Evolutionary conservation across 116 monocot species (phyloP), one percentile per base, ranked within the genome.

Genomic region (Papilionanthe hybrid): DNA sequence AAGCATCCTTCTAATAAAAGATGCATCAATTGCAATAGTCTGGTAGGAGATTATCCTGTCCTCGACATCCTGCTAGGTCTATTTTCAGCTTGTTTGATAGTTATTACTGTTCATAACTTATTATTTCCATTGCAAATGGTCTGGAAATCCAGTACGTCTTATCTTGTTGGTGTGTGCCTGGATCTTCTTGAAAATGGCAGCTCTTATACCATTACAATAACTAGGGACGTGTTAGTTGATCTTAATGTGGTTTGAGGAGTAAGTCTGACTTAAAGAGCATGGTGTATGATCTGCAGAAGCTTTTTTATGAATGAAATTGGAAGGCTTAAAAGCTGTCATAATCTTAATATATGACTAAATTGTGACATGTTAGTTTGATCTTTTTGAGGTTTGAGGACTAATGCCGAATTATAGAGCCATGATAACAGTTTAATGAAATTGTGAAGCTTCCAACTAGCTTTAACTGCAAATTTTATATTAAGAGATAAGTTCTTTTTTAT

Each of bases 11-110:
- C 85, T 6, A 97, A 97, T 50, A 81, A 78, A 82, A 86, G 91
- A 84, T 97, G 97, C 81, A 91, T 94, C 83, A 97, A 97, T 82
- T 97, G 97, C 87, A 97, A 97, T 81, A 92, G 87, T 75, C 82
- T 97, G 88, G 97, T 97, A 86, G 65, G 69, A 49, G 74, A 72
- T 53, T 41, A 53, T 49, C 53, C 53, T 53, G 12, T 79, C 17
- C 23, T 67, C 48, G 55, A 4, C 28, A 5, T 75, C 79, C 60
- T 78, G 37, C 58, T 60, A 60, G 18, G 42, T 57, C 60, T 10
- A 41, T 9, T 78, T 37, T 78, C 7, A 18, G 17, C 37, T 41
- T 69, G 17, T 69, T 69, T 69, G 37, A 5, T 69, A 32, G 29
- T 69, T 69, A 32, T 2, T 18, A 5, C 37, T 37, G 17, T 69